Base-by-base conservation (phyloP, 2,329 filamentous ascomycete genomes). In the Penicillium sp. region DNA sequence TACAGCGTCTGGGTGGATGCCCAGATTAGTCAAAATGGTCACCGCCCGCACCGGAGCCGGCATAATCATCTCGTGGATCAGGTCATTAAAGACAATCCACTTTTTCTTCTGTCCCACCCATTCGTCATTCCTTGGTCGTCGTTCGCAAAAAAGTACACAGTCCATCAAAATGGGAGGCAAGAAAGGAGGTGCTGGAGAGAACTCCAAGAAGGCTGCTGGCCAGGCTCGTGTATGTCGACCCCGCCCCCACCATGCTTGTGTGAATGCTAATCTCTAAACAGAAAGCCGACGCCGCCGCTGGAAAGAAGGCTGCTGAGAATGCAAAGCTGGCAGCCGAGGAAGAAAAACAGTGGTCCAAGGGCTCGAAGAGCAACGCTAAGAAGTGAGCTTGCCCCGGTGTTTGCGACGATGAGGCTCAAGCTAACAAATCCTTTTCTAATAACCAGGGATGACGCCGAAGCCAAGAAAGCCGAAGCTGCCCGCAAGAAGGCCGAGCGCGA, bases 401-500 rank as follows among this genome's bases (percentile, higher is more conserved):
- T 41, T 24, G 33, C 15, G 6, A 12, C 15, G 33, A 24, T 12
- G 21, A 24, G 15, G 12, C 13, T 21, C 16, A 42, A 43, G 36
- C 44, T 47, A 38, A 52, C 12, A 16, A 16, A 8, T 13, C 24
- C 28, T 26, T 38, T 45, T n/a, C 13, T 10, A 31, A 42, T 23
- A 46, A 45, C 59, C 63, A 96, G 92, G 70, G 90, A 95, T 64
- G 87, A 88, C 33, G 90, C 92, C 49, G 89, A 88, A 45, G 86
- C 85, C 45, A 95, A 93, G 75, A 91, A 88, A 63, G 88, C 87
- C 51, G 90, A 95, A 68, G 83, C 81, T 51, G 89, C 88, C 2
- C 85, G 87, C 51, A 95, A 96, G 76, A 97, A 96, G 76, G 93
- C 92, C 47, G 94, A 97, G 71, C 88, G 88, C 45, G 92, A 95